Evolutionary conservation across 352 stramenopile species (phyloP), one percentile per base, ranked within the genome.

Genomic region (Globisporangium orthogonon): DNA sequence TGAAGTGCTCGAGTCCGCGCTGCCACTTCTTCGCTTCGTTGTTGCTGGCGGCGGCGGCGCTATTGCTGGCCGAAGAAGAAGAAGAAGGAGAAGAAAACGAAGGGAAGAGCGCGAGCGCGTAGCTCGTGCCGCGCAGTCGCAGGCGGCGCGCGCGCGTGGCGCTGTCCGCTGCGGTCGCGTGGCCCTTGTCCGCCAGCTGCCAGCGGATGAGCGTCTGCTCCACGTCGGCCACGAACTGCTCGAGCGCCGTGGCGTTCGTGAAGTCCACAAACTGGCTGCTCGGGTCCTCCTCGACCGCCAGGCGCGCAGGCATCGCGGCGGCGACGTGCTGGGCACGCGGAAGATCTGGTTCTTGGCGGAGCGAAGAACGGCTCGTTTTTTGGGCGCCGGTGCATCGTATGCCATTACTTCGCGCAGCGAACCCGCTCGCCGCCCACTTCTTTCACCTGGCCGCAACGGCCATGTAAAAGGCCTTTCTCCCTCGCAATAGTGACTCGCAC

Each of bases 251-350:
- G 52, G 82, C 83, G 62, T 91, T 94, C 55, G 83, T 94, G 54
- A 89, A 94, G 67, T 94, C 83, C 48, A 94, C 78, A 61, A 91
- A 94, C 52, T 91, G 83, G 58, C 75, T 87, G 73, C 78, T 86
- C 52, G 82, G 82, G 61, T 94, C 83, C 63, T 94, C 76, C 50
- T 94, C 83, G 52, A 91, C 83, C 63, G n/a, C n/a, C n/a, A n/a
- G n/a, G n/a, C n/a, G n/a, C n/a, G n/a, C n/a, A n/a, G n/a, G n/a
- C n/a, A n/a, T n/a, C n/a, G n/a, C n/a, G n/a, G n/a, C n/a, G n/a
- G n/a, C n/a, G n/a, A n/a, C n/a, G n/a, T n/a, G n/a, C n/a, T n/a
- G n/a, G n/a, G n/a, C n/a, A n/a, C n/a, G n/a, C n/a, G n/a, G n/a
- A n/a, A n/a, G n/a, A n/a, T n/a, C n/a, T n/a, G n/a, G n/a, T n/a